Percentiles rank a stretch among this genome's conserved stretches.
Evolutionary conservation across 495 filamentous ascomycete species (phyloP).

Genomic region (Penicillium tannophilum): DNA sequence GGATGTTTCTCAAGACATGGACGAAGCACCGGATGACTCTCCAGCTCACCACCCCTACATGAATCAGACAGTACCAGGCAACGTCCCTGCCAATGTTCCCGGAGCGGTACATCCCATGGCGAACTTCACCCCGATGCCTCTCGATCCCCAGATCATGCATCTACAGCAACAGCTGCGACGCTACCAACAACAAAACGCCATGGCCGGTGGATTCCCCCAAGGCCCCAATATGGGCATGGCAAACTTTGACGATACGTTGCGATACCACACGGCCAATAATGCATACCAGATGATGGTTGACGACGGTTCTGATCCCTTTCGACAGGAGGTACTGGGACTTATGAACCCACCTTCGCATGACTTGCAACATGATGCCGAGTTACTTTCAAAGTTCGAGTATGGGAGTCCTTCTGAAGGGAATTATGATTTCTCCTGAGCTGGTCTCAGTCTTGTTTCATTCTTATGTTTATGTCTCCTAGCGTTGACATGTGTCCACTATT

Average conservation of each 20-base stretch:
- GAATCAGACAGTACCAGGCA: conserved; percentile 24
- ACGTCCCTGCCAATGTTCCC: conserved; percentile 29
- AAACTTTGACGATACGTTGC: conserved; percentile 45
- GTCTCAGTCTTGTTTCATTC: conserved; percentile 5
- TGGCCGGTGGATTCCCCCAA: conserved; percentile 38
- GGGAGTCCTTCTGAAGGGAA: conserved; percentile 44
- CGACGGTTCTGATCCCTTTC: conserved; percentile 43
- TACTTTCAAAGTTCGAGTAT: conserved; percentile 47
- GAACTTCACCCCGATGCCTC: conserved; percentile 43
- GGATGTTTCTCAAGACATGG: conserved; percentile 32
- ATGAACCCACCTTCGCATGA: conserved; percentile 46
- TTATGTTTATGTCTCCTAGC: not conserved
- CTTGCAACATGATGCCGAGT: conserved; percentile 45
- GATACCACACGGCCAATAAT: conserved; percentile 39
- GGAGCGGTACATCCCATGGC: conserved; percentile 39
- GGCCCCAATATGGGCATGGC: conserved; percentile 30
- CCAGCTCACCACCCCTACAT: conserved; percentile 40
- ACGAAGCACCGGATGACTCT: conserved; percentile 35
- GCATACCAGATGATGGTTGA: conserved; percentile 52
- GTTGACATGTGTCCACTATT: not conserved
- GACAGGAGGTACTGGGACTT: conserved; percentile 42
- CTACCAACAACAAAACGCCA: conserved; percentile 31
- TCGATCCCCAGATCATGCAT: conserved; percentile 51
- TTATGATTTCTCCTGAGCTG: conserved; percentile 41
- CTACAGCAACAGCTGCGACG: conserved; percentile 41